phyloP scores from a whole-genome alignment of 768 basidiomycete genomes.

The Auricularia sp. region DNA sequence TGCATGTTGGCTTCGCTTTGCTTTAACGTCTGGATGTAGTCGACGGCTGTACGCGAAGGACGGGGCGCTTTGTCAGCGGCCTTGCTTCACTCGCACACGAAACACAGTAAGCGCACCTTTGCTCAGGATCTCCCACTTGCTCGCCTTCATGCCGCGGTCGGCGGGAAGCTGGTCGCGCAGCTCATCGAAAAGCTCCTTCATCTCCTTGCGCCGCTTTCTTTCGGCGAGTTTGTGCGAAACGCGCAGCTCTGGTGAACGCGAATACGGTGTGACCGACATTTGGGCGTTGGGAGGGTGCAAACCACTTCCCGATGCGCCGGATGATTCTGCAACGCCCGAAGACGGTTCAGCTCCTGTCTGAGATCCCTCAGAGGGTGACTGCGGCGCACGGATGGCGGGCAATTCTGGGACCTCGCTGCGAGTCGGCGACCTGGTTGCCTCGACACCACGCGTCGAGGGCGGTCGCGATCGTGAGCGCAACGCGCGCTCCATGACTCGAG shows the following conservation, averaged over 20 bases:
- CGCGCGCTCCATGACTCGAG: slow-evolving; percentile 28
- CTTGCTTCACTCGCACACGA: not conserved
- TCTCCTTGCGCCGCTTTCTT: slow-evolving; percentile 93
- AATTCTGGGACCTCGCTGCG: slow-evolving; percentile 10
- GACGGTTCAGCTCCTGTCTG: not conserved
- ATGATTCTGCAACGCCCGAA: slow-evolving; percentile 3
- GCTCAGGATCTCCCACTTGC: slow-evolving; percentile 98
- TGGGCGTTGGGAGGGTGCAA: slow-evolving; percentile 25
- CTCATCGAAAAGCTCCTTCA: slow-evolving; percentile 98
- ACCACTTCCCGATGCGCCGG: slow-evolving; percentile 15
- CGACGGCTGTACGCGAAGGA: slow-evolving; percentile 46
- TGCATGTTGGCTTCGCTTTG: slow-evolving; percentile 65
- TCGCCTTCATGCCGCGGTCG: slow-evolving; percentile 89
- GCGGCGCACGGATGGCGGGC: slow-evolving; percentile 30
- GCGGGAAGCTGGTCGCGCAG: slow-evolving; percentile 85
- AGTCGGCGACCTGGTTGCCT: slow-evolving; percentile 29
- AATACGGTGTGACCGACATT: slow-evolving; percentile 60
- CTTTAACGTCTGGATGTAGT: slow-evolving; percentile 75
- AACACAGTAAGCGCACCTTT: slow-evolving; percentile 52
- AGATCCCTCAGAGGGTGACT: not conserved
- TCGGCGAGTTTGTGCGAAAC: slow-evolving; percentile 97
- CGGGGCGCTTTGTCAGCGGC: not conserved
- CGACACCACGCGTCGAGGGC: slow-evolving; percentile 30
- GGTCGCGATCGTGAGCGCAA: slow-evolving; percentile 62
- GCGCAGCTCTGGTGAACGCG: slow-evolving; percentile 87